Base-by-base conservation (phyloP, 2,329 filamentous ascomycete genomes). In the Zymoseptoria passerinii region DNA sequence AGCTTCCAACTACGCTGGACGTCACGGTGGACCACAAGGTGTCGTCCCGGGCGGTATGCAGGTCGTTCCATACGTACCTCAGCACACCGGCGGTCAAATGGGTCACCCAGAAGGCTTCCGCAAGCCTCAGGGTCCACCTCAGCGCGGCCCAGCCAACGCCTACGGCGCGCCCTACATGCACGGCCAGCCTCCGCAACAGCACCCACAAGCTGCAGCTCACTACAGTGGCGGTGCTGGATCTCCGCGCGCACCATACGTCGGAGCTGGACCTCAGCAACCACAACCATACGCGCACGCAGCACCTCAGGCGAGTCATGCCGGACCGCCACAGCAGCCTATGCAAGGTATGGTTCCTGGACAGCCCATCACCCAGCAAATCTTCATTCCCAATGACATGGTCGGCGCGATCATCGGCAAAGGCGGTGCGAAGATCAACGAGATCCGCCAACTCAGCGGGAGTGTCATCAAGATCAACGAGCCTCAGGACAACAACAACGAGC, bases 391-490 rank as follows among this genome's bases (percentile, higher is more conserved):
- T 72, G 94, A 99, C 71, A 97, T 99, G 94, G 94, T 99, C 56
- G 94, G 94, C 63, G 94, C 94, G 57, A 99, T 99, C 69, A 99
- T 99, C 68, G 94, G 94, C 70, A 99, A 99, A 78, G 94, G 94
- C 62, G 94, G 94, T 64, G 89, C 91, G 57, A 99, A 99, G 83
- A 99, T 99, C 81, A 99, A 99, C 72, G 94, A 99, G 77, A 99
- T 99, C 65, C 86, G 94, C 67, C 91, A 96, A 74, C 85, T 99
- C 68, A 95, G 89, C 74, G 94, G 92, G 67, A 97, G 92, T 77
- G 92, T 99, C 52, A 97, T 99, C 75, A 99, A 99, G 81, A 99
- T 99, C 81, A 97, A 99, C 73, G 94, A 99, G 74, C 94, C 94
- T 1, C 94, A 96, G 74, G 94, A 97, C 75, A 97, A 95, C 77